These are phyloP conservation scores for Pseudogymnoascus sp. DNA, from an alignment of 2,329 filamentous ascomycete species.

Conservation along the genomic window DNA sequence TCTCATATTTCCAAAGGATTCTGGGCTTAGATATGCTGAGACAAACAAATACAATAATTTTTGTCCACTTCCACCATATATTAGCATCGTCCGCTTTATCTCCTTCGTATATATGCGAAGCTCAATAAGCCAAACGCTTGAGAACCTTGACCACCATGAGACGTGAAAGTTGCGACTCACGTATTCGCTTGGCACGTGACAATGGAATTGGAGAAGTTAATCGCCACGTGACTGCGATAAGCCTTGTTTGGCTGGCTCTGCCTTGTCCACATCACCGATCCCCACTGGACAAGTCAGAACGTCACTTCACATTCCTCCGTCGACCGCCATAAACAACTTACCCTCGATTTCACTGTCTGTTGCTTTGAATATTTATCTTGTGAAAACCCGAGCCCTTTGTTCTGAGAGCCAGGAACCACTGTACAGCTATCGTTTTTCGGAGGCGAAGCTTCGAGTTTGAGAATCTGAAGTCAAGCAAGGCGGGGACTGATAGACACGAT, in stretches of 20 bases:
- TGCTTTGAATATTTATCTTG: not conserved
- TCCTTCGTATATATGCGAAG: not conserved
- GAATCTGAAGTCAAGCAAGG: not conserved
- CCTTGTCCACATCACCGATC: not conserved
- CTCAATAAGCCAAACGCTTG: too few species aligned
- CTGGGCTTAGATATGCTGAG: not conserved
- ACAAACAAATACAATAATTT: not conserved
- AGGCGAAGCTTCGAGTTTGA: not conserved
- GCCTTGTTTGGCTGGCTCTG: slow-evolving; percentile 2
- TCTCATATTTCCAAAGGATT: not conserved
- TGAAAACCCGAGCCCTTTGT: not conserved
- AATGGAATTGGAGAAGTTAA: not conserved
- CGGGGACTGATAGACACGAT: slow-evolving; percentile 13
- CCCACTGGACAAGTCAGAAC: not conserved
- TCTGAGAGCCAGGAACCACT: not conserved
- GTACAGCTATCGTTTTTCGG: not conserved
- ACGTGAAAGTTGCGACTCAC: too few species aligned
- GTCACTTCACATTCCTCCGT: not conserved
- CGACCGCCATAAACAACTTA: not conserved
- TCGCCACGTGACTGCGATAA: not conserved
- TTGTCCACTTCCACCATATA: not conserved
- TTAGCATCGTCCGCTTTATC: not conserved
- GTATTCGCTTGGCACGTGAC: too few species aligned
- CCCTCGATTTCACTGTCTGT: not conserved
- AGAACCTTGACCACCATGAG: too few species aligned